Percentiles rank a stretch among this genome's conserved stretches.
phyloP scores from a whole-genome alignment of 2,329 filamentous ascomycete species.

The Beauveria sp. region DNA sequence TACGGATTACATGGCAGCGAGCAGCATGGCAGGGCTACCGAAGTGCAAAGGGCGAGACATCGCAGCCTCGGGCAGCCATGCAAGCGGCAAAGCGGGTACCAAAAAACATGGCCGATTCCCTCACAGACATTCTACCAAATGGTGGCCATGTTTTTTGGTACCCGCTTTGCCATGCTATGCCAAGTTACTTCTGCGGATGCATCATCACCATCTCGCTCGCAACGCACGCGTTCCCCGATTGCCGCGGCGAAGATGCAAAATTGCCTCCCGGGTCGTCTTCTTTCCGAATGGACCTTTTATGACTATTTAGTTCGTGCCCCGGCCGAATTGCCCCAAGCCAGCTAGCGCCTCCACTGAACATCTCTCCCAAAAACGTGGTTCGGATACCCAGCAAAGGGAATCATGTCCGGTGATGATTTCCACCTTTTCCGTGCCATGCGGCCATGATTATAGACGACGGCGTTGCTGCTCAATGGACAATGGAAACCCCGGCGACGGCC shows the following conservation, averaged over 20 bases:
- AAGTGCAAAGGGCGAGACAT: not conserved
- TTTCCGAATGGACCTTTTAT: not conserved
- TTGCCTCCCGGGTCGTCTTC: not conserved
- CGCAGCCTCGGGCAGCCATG: not conserved
- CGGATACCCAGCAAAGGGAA: not conserved
- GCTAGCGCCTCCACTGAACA: not conserved
- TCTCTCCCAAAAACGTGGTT: not conserved
- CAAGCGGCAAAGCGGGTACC: too few species aligned
- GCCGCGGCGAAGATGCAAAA: not conserved
- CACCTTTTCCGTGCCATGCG: not conserved
- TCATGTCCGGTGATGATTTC: constrained; percentile 6
- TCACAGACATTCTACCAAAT: too few species aligned
- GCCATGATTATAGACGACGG: not conserved
- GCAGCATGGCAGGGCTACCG: too few species aligned
- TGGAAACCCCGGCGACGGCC: not conserved
- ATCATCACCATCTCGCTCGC: not conserved
- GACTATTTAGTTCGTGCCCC: not conserved
- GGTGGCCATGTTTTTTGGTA: too few species aligned
- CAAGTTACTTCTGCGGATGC: not conserved
- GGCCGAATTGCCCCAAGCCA: not conserved
- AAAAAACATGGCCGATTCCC: too few species aligned
- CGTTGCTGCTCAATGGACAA: not conserved
- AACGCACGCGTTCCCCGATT: not conserved
- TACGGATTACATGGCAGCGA: too few species aligned
- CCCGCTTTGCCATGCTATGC: not conserved